Percentiles rank a stretch among this genome's conserved stretches.
Conservation (phyloP, 805 yeast species). For the Spathaspora passalidarum region DNA sequence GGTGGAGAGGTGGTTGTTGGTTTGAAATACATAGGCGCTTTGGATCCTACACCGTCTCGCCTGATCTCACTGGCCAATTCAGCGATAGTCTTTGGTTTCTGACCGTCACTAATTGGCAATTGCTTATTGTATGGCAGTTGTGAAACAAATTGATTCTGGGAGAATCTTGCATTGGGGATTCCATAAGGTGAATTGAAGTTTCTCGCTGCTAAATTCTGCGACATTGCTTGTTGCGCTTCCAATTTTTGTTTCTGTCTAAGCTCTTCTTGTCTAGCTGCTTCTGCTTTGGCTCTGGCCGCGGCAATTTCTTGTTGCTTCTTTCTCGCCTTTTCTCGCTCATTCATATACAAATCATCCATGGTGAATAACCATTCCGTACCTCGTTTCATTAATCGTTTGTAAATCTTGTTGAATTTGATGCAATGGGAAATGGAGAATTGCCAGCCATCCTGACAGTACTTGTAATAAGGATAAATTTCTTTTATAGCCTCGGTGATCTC, state of each 20-base stretch:
- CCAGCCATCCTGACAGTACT: conserved; percentile 97
- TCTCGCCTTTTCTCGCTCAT: conserved; percentile 75
- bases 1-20: conserved; percentile 10
- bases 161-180: conserved; percentile 17
- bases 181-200: conserved; percentile 24
- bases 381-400: conserved; percentile 55
- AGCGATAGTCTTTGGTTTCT: conserved; percentile 38
- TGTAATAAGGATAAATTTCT: conserved; percentile 85
- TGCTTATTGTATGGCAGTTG: conserved; percentile 11
- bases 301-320: conserved; percentile 62
- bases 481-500: conserved; percentile 87
- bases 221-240: conserved; percentile 23
- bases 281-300: conserved; percentile 56
- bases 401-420: conserved; percentile 79
- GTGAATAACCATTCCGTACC: conserved; percentile 85
- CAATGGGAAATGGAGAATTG: conserved; percentile 92
- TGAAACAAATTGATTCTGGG: conserved; percentile 14
- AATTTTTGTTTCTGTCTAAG: conserved; percentile 43
- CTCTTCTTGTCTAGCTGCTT: conserved; percentile 51
- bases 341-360: conserved; percentile 77
- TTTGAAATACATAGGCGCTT: conserved; percentile 34
- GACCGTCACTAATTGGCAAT: conserved; percentile 8
- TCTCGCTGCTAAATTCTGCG: conserved; percentile 22
- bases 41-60: conserved; percentile 29
- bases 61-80: conserved; percentile 40